Conservation (phyloP, 805 yeast genomes). For the Metschnikowia peoriensis region DNA sequence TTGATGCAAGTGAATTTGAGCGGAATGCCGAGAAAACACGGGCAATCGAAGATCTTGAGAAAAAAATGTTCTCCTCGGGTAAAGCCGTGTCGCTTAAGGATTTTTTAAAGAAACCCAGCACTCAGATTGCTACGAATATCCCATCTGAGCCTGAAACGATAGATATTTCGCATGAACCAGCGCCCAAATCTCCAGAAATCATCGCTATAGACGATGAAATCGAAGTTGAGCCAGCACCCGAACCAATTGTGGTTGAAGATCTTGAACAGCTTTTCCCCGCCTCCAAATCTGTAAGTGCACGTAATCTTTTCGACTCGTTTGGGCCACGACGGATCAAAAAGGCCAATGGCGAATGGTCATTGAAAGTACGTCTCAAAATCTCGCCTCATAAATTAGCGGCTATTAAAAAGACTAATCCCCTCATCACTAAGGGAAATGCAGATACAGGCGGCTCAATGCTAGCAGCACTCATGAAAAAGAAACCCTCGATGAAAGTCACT, state of each 20-base stretch:
- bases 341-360: conserved; percentile 15
- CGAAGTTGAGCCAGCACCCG: neutral
- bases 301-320: conserved; percentile 13
- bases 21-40: conserved; percentile 1
- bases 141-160: too few species aligned
- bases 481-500: conserved; percentile 13
- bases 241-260: neutral
- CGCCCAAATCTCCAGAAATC: neutral
- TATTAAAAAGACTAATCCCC: conserved; percentile 21
- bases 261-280: conserved; percentile 4
- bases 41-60: conserved; percentile 12
- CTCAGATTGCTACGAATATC: neutral
- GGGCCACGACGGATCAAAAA: conserved; percentile 11
- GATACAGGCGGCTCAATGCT: conserved; percentile 2
- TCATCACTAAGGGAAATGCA: neutral
- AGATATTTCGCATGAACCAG: too few species aligned
- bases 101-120: conserved; percentile 9
- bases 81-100: conserved; percentile 12
- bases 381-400: conserved; percentile 24
- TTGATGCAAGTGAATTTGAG: conserved; percentile 8
- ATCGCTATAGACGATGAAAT: conserved; percentile 3
- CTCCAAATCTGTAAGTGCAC: conserved; percentile 12
- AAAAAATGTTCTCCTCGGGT: conserved; percentile 10
- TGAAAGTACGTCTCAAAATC: conserved; percentile 19
- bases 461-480: conserved; percentile 11